Percentiles rank a stretch among this genome's conserved stretches.
phyloP scores from a whole-genome alignment of 225 moss, liverwort and hornwort species.

The Thuidium tamariscinum region DNA sequence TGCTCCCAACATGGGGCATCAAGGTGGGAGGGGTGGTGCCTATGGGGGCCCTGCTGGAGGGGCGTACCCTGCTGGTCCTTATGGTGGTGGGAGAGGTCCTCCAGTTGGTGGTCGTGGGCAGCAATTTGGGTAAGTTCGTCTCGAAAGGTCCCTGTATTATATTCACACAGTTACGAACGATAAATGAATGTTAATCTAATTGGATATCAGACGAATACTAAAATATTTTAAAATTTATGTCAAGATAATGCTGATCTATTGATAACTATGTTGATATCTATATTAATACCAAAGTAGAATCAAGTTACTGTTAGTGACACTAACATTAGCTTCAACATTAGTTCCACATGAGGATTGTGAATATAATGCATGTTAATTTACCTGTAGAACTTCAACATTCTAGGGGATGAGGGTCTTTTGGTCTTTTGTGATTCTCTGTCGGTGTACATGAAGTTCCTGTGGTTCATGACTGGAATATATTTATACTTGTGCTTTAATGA shows the following conservation, averaged over 20 bases:
- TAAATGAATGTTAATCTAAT: background rate
- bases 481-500: background rate
- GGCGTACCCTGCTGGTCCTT: constrained; percentile 51
- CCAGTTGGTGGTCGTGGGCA: constrained; percentile 68
- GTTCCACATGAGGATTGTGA: background rate
- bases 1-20: constrained; percentile 58
- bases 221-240: background rate
- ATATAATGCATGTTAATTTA: background rate
- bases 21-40: constrained; percentile 51
- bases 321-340: background rate
- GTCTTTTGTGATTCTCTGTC: background rate
- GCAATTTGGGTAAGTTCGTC: constrained; percentile 49
- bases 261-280: background rate
- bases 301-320: background rate
- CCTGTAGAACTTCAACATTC: background rate
- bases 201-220: background rate
- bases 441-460: background rate
- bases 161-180: background rate
- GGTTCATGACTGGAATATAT: background rate
- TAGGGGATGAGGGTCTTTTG: background rate
- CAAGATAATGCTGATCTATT: background rate
- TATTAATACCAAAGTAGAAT: background rate
- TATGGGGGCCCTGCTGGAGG: constrained; percentile 45
- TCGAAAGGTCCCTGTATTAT: background rate
- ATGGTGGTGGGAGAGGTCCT: constrained; percentile 63